Conservation (phyloP, 805 yeast genomes). For the Candida chilensis region DNA sequence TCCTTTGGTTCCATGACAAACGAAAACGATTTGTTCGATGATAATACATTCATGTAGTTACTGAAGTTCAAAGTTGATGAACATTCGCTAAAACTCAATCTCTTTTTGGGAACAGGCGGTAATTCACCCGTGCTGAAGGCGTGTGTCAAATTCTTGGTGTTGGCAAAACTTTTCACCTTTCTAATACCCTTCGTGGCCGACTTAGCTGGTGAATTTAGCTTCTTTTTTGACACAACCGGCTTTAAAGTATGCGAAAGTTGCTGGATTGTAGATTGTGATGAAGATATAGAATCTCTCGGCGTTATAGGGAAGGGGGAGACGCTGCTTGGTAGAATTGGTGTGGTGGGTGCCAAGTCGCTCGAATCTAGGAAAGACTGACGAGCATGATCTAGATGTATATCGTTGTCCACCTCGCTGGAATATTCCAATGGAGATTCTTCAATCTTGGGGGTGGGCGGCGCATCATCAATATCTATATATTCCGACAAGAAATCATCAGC, state of each 20-base stretch:
- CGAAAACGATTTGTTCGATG: neutral
- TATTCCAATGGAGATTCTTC: neutral
- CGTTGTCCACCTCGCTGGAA: neutral
- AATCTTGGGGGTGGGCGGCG: neutral
- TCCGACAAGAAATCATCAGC: neutral
- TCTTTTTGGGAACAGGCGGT: neutral
- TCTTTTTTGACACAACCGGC: neutral
- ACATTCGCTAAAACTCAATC: neutral
- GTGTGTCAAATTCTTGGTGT: neutral
- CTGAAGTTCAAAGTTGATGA: constrained; percentile 1
- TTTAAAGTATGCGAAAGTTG: neutral
- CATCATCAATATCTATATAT: neutral
- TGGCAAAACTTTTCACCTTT: neutral
- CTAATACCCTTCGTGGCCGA: neutral
- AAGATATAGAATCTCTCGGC: neutral
- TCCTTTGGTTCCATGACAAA: neutral
- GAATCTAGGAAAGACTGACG: too few species aligned
- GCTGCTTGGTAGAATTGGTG: neutral
- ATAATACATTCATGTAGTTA: constrained; percentile 1
- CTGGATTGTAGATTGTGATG: neutral
- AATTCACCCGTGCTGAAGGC: neutral
- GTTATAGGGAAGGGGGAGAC: neutral
- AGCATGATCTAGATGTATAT: too few species aligned
- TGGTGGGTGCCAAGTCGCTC: neutral
- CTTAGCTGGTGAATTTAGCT: neutral